phyloP scores from a whole-genome alignment of 2,329 filamentous ascomycete genomes.

The Macrophomina pseudophaseolina region DNA sequence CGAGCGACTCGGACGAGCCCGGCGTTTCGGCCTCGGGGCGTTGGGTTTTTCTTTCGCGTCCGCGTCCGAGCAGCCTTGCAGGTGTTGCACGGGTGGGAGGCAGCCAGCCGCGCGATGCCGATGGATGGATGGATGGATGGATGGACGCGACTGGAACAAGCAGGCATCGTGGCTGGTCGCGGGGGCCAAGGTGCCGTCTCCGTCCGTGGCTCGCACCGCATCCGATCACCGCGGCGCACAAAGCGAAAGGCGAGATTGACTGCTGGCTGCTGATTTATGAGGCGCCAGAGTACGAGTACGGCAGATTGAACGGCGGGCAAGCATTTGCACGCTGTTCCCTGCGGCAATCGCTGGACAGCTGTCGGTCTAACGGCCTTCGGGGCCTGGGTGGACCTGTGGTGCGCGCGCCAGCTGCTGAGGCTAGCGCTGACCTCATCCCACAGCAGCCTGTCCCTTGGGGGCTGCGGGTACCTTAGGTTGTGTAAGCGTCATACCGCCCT shows the following conservation, averaged over 20 bases:
- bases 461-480: conserved; percentile 4
- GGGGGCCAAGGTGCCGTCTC: background rate
- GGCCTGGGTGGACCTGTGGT: background rate
- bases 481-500: conserved; percentile 20
- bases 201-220: background rate
- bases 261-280: background rate
- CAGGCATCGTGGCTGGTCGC: conserved; percentile 9
- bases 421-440: conserved; percentile 24
- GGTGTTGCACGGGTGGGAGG: background rate
- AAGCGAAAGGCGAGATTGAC: background rate
- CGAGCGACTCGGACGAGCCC: conserved; percentile 1
- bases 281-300: conserved; percentile 21
- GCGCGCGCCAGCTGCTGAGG: background rate
- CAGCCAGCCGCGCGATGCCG: background rate
- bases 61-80: background rate
- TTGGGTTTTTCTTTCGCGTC: conserved; percentile 5
- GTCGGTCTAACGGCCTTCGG: background rate
- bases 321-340: conserved; percentile 13
- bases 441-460: background rate
- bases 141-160: background rate
- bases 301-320: background rate
- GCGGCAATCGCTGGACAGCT: conserved; percentile 12
- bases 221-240: background rate
- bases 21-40: conserved; percentile 10
- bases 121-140: too few relatives aligned